These are phyloP conservation scores for Lepiota venenata DNA, from an alignment of 768 basidiomycete genomes.

Conservation along the genomic window DNA sequence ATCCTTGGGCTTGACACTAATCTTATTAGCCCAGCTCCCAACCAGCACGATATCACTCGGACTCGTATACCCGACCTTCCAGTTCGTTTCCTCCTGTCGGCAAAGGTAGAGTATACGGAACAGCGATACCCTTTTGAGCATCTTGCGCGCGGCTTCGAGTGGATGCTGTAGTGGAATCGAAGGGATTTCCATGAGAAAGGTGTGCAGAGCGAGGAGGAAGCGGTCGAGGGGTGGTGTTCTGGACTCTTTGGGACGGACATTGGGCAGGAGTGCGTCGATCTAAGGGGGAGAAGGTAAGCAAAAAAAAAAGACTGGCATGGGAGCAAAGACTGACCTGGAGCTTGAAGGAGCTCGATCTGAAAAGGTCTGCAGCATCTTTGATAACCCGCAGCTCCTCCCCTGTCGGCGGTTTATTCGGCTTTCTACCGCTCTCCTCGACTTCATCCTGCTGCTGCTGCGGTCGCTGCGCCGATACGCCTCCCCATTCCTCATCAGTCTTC, in stretches of 20 bases:
- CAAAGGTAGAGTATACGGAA: conserved; percentile 67
- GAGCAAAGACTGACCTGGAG: conserved; percentile 56
- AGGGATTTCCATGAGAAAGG: conserved; percentile 57
- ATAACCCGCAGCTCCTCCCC: conserved; percentile 69
- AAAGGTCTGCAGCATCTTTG: conserved; percentile 72
- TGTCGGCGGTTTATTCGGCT: conserved; percentile 53
- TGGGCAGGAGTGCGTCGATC: conserved; percentile 80
- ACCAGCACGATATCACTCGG: conserved; percentile 76
- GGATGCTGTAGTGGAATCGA: conserved; percentile 61
- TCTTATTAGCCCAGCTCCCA: conserved; percentile 85
- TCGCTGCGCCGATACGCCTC: not conserved
- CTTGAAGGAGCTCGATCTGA: conserved; percentile 78
- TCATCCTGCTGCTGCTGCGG: not conserved
- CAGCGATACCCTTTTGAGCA: conserved; percentile 52
- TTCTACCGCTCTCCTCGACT: conserved; percentile 17
- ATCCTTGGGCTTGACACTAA: conserved; percentile 71
- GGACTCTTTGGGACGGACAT: conserved; percentile 63
- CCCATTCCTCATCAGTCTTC: conserved; percentile 15
- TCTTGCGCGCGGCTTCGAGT: conserved; percentile 52
- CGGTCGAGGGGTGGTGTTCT: conserved; percentile 57
- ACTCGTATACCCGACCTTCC: conserved; percentile 80
- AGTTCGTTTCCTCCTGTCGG: conserved; percentile 80
- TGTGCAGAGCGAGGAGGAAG: conserved; percentile 67
- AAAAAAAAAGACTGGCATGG: not conserved
- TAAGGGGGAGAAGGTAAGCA: conserved; percentile 26